phyloP scores from a whole-genome alignment of 2,329 filamentous ascomycete genomes.

The Penicillium rolfsii region DNA sequence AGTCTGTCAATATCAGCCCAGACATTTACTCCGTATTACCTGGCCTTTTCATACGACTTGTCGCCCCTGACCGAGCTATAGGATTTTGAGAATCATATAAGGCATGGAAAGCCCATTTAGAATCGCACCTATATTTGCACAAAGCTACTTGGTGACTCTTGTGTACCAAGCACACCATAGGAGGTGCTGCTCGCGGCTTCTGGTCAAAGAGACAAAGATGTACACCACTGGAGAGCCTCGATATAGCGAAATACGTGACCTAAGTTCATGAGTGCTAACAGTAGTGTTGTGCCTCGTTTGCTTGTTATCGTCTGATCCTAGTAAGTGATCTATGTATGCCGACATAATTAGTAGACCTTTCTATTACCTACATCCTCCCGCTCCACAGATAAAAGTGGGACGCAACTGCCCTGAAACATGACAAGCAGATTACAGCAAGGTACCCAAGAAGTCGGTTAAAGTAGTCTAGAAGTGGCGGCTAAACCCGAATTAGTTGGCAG shows the following conservation, averaged over 20 bases:
- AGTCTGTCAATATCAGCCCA: slow-evolving; percentile 15
- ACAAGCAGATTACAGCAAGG: neutral
- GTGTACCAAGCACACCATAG: slow-evolving; percentile 47
- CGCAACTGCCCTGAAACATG: neutral
- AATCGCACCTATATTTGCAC: slow-evolving; percentile 39
- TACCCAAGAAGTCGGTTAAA: too few relatives aligned
- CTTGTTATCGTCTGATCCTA: neutral
- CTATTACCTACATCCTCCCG: too few relatives aligned
- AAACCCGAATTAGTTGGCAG: too few relatives aligned
- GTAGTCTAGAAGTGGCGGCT: too few relatives aligned
- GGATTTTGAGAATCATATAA: slow-evolving; percentile 26
- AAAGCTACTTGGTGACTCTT: slow-evolving; percentile 43
- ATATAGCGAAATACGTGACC: neutral
- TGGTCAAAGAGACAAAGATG: slow-evolving; percentile 43
- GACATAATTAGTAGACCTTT: neutral
- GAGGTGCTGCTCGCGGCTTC: slow-evolving; percentile 38
- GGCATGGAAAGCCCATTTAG: slow-evolving; percentile 31
- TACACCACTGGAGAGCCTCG: slow-evolving; percentile 45
- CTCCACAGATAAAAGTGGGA: neutral
- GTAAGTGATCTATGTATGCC: neutral
- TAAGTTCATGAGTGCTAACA: too few relatives aligned
- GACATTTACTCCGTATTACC: neutral
- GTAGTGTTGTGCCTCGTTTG: neutral
- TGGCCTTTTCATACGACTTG: neutral
- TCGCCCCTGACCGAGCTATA: neutral